phyloP scores from a whole-genome alignment of 108 stramenopile genomes.

The Pseudonitzschia multiseries region DNA sequence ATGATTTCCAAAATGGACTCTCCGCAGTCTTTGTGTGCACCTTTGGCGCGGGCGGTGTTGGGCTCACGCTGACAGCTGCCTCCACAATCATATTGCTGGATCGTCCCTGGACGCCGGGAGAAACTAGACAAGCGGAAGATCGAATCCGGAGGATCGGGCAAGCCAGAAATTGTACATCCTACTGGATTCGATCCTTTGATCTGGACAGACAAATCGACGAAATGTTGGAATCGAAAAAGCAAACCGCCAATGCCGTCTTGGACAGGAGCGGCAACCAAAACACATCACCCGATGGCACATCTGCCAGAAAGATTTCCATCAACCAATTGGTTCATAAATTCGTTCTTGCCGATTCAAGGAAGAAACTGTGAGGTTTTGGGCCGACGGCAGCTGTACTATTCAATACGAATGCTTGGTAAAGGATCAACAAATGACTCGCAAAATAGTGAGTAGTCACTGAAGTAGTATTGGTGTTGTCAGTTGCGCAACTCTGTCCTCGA shows the following conservation, averaged over 20 bases:
- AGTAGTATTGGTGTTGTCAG: too few species aligned
- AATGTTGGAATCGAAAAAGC: slow-evolving; percentile 61
- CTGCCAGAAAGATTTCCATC: neutral
- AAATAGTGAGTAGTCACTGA: too few species aligned
- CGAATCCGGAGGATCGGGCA: slow-evolving; percentile 87
- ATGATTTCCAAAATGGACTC: slow-evolving; percentile 73
- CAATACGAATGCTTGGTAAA: too few species aligned
- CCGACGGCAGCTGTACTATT: too few species aligned
- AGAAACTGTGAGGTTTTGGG: neutral
- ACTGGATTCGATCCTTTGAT: slow-evolving; percentile 71
- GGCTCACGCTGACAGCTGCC: slow-evolving; percentile 82
- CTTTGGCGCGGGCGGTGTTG: slow-evolving; percentile 85
- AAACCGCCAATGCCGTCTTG: slow-evolving; percentile 59
- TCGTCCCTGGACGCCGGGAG: slow-evolving; percentile 85
- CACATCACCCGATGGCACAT: neutral
- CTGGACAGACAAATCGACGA: slow-evolving; percentile 76
- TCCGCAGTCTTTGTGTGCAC: slow-evolving; percentile 80
- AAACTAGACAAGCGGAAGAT: slow-evolving; percentile 65
- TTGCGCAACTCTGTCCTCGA: too few species aligned
- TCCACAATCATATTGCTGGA: slow-evolving; percentile 78
- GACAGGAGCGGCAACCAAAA: slow-evolving; percentile 4
- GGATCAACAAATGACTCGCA: too few species aligned
- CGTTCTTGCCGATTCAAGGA: slow-evolving; percentile 1
- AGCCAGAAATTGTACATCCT: slow-evolving; percentile 51
- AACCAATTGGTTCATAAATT: slow-evolving; percentile 4